Evolutionary conservation across 495 filamentous ascomycete species (phyloP).

Genomic region (Penicillium dipodomyicola): DNA sequence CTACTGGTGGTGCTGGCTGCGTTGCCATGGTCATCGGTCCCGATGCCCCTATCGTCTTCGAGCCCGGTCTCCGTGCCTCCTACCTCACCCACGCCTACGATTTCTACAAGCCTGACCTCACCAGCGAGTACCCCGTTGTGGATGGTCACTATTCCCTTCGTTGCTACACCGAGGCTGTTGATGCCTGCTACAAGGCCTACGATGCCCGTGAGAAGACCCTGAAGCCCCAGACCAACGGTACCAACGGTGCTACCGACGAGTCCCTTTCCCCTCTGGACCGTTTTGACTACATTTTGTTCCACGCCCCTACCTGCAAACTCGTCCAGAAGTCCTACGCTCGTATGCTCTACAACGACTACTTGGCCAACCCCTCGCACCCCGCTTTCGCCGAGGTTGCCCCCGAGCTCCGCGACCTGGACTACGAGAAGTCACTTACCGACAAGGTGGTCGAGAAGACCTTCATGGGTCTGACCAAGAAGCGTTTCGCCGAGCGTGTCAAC

Average conservation of each 20-base stretch:
- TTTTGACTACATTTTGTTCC: constrained; percentile 95
- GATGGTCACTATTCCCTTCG: constrained; percentile 93
- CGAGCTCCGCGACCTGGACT: constrained; percentile 81
- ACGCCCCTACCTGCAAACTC: constrained; percentile 96
- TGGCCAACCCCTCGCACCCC: constrained; percentile 69
- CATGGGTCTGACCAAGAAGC: constrained; percentile 94
- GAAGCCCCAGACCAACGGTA: constrained; percentile 62
- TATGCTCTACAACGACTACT: constrained; percentile 95
- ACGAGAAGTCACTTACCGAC: constrained; percentile 81
- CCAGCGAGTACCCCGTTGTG: constrained; percentile 95
- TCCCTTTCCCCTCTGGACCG: constrained; percentile 74
- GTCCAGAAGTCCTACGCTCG: constrained; percentile 94
- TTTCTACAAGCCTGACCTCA: constrained; percentile 98
- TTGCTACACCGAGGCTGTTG: constrained; percentile 95
- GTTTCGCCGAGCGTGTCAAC: constrained; percentile 81
- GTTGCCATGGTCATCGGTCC: constrained; percentile 95
- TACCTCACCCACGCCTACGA: constrained; percentile 97
- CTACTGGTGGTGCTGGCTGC: constrained; percentile 92
- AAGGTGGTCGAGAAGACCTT: constrained; percentile 97
- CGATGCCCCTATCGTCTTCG: constrained; percentile 85
- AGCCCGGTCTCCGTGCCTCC: constrained; percentile 85
- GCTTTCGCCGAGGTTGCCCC: constrained; percentile 83
- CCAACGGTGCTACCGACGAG: constrained; percentile 53
- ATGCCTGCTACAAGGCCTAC: constrained; percentile 95
- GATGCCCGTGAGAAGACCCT: constrained; percentile 74